Evolutionary conservation across 202 grass and related monocot species (phyloP).

Genomic region (Setaria viridis): DNA sequence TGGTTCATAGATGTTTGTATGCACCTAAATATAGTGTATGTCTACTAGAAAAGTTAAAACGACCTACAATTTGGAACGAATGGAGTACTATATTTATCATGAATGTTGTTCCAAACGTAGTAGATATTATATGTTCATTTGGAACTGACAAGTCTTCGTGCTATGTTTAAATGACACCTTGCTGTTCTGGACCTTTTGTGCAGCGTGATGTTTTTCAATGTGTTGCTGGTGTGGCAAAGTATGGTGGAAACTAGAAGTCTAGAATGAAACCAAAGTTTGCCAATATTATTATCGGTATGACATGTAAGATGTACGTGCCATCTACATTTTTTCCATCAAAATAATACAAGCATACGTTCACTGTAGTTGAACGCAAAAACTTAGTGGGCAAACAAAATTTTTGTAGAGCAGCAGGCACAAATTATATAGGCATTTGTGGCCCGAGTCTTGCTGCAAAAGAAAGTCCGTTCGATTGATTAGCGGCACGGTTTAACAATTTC

Average conservation of each 20-base stretch:
- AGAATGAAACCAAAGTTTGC: neutral
- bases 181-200: neutral
- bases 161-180: neutral
- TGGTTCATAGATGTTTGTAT: no score
- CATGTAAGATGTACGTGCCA: neutral
- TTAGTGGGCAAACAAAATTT: neutral
- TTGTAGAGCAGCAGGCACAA: no score
- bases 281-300: neutral
- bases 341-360: neutral
- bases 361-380: neutral
- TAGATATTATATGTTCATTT: conserved; percentile 15
- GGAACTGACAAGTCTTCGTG: neutral
- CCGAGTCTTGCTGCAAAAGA: no score
- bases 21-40: no score
- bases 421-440: no score
- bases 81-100: conserved; percentile 2
- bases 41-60: no score
- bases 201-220: neutral
- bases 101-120: conserved; percentile 18
- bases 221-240: neutral
- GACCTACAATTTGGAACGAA: no score
- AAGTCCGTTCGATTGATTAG: no score
- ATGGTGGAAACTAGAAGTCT: neutral
- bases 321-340: neutral
- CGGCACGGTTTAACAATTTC: no score